Conservation (phyloP, 2,329 filamentous ascomycete species). For the Colletotrichum aenigma region DNA sequence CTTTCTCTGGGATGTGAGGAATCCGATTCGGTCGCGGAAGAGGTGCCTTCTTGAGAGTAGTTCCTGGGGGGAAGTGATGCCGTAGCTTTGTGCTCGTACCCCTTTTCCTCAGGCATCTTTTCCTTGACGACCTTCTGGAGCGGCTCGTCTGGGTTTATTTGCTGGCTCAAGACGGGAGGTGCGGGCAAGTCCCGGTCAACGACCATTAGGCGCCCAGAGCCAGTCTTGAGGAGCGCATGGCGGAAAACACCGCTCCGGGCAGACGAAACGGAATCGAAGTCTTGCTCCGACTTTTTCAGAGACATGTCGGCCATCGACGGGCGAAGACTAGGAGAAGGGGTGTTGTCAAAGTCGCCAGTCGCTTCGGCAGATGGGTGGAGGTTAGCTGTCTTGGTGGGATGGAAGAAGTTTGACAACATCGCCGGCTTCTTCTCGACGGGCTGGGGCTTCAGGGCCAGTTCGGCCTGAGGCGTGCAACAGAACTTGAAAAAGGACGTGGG, state of each 20-base stretch:
- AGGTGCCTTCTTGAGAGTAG: neutral
- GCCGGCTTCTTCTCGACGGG: neutral
- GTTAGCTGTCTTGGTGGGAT: neutral
- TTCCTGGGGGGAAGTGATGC: neutral
- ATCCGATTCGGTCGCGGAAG: neutral
- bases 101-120: neutral
- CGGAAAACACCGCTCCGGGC: conserved; percentile 10
- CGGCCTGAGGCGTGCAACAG: neutral
- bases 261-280: neutral
- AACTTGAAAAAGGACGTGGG: neutral
- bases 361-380: neutral
- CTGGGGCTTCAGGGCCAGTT: neutral
- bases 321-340: conserved; percentile 34
- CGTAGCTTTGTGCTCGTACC: neutral
- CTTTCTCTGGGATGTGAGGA: neutral
- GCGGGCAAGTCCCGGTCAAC: conserved; percentile 24
- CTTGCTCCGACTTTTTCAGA: conserved; percentile 1
- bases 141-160: conserved; percentile 1
- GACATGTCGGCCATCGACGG: conserved; percentile 28
- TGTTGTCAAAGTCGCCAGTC: conserved; percentile 33
- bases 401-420: conserved; percentile 17
- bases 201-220: conserved; percentile 17
- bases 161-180: conserved; percentile 21
- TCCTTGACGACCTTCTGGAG: neutral
- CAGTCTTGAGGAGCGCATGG: conserved; percentile 29